phyloP scores from a whole-genome alignment of 352 stramenopile genomes.

The Peronospora farinosa region DNA sequence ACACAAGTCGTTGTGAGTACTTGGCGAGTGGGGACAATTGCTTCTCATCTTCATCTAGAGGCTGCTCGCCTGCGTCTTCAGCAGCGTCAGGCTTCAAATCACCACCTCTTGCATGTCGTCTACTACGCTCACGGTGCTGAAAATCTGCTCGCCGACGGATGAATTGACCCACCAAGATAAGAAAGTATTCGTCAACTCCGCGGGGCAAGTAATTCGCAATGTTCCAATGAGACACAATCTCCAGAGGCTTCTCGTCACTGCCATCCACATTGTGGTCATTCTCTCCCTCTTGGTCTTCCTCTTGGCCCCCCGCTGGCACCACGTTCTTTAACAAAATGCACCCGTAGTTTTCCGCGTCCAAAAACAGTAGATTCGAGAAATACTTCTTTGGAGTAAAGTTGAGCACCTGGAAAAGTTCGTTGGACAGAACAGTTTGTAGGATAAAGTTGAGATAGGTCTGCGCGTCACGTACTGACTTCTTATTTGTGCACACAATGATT shows the following conservation, averaged over 20 bases:
- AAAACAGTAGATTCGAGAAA: constrained; percentile 90
- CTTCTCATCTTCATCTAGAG: constrained; percentile 47
- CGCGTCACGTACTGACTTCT: constrained; percentile 73
- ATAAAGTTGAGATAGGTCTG: constrained; percentile 95
- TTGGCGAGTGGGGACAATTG: constrained; percentile 46
- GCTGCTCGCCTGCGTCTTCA: constrained; percentile 25
- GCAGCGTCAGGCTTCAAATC: constrained; percentile 13
- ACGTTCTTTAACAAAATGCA: constrained; percentile 76
- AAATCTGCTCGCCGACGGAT: constrained; percentile 72
- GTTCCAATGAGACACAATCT: constrained; percentile 87
- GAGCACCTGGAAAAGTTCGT: constrained; percentile 81
- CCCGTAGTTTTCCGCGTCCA: constrained; percentile 95
- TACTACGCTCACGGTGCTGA: constrained; percentile 25
- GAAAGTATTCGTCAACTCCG: constrained; percentile 83
- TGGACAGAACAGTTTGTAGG: constrained; percentile 84
- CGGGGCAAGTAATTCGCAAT: constrained; percentile 81
- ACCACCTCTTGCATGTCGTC: constrained; percentile 16
- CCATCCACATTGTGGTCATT: constrained; percentile 22
- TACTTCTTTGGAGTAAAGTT: constrained; percentile 73
- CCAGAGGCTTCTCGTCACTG: constrained; percentile 30
- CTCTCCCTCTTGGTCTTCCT: constrained; percentile 26
- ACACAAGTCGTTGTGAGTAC: constrained; percentile 67
- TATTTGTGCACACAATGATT: constrained; percentile 65
- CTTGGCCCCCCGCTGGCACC: constrained; percentile 22
- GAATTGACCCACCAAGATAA: constrained; percentile 86